Percentiles rank a stretch among this genome's conserved stretches.
Conservation (phyloP, 768 basidiomycete genomes). For the Nidularia pulvinata region DNA sequence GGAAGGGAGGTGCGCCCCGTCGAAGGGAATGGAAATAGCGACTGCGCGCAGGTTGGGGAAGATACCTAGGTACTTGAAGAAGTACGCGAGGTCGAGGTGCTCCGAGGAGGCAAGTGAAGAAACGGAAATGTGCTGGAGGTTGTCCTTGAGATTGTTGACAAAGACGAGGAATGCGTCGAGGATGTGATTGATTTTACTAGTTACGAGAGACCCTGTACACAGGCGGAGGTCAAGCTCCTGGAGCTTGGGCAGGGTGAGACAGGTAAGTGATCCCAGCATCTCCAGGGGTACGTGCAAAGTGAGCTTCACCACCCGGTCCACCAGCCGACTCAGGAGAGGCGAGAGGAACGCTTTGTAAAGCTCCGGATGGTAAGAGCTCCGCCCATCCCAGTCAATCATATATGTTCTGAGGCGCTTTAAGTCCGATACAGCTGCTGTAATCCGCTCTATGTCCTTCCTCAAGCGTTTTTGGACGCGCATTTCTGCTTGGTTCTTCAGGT, state of each 20-base stretch:
- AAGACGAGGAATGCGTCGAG: constrained; percentile 44
- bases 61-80: constrained; percentile 32
- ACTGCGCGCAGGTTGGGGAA: constrained; percentile 38
- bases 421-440: constrained; percentile 26
- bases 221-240: constrained; percentile 31
- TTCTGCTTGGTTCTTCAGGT: constrained; percentile 25
- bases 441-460: constrained; percentile 28
- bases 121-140: constrained; percentile 34
- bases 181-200: constrained; percentile 24
- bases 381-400: constrained; percentile 36
- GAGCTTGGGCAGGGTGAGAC: constrained; percentile 28
- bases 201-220: constrained; percentile 23
- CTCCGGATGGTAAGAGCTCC: constrained; percentile 26
- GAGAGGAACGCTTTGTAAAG: constrained; percentile 34
- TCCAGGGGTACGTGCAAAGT: constrained; percentile 36
- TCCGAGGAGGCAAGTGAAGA: constrained; percentile 29
- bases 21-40: constrained; percentile 40
- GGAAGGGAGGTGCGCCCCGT: constrained; percentile 37
- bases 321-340: constrained; percentile 29
- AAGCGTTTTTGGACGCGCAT: constrained; percentile 29
- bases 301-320: constrained; percentile 25
- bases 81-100: constrained; percentile 33
- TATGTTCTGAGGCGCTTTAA: constrained; percentile 34
- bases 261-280: constrained; percentile 27
- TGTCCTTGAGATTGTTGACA: constrained; percentile 35